Percentiles rank a stretch among this genome's conserved stretches.
Evolutionary conservation across 495 filamentous ascomycete genomes (phyloP).

Genomic region (Xylaria grammica): DNA sequence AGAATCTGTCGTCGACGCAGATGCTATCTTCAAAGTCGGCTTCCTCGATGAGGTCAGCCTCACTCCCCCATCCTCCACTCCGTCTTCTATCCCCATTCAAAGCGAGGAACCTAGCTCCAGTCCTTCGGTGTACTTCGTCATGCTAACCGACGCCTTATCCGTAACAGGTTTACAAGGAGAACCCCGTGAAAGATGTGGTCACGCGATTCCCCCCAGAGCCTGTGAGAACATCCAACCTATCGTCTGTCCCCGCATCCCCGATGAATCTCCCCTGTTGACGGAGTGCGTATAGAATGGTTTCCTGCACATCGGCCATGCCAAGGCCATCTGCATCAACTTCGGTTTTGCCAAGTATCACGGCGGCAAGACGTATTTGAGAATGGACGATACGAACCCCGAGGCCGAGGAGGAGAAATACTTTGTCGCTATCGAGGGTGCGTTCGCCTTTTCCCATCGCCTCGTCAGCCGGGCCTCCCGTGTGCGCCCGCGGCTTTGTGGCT

Average conservation of each 20-base stretch:
- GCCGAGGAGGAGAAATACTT: constrained; percentile 83
- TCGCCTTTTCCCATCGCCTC: neutral
- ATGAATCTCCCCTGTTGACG: neutral
- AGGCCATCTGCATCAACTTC: constrained; percentile 98
- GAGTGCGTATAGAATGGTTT: constrained; percentile 54
- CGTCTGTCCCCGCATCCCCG: constrained; percentile 70
- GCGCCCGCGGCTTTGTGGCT: neutral
- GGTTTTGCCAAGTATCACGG: constrained; percentile 88
- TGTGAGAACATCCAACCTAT: constrained; percentile 48
- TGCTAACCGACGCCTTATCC: neutral
- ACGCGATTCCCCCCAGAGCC: constrained; percentile 95
- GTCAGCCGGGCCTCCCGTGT: neutral
- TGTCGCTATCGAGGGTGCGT: constrained; percentile 62
- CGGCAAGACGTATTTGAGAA: constrained; percentile 65
- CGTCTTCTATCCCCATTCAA: neutral
- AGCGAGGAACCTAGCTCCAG: neutral
- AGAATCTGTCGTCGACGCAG: constrained; percentile 62
- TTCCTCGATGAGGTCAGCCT: constrained; percentile 65
- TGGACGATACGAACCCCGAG: constrained; percentile 86
- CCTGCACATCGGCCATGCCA: constrained; percentile 89
- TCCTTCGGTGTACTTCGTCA: neutral
- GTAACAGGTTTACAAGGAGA: constrained; percentile 70
- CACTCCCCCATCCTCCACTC: neutral
- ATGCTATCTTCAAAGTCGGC: constrained; percentile 83
- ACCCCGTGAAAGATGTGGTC: constrained; percentile 66